These are phyloP conservation scores for Pelargonium cotyledonis DNA, from an alignment of 441 rosid genomes.

Conservation along the genomic window DNA sequence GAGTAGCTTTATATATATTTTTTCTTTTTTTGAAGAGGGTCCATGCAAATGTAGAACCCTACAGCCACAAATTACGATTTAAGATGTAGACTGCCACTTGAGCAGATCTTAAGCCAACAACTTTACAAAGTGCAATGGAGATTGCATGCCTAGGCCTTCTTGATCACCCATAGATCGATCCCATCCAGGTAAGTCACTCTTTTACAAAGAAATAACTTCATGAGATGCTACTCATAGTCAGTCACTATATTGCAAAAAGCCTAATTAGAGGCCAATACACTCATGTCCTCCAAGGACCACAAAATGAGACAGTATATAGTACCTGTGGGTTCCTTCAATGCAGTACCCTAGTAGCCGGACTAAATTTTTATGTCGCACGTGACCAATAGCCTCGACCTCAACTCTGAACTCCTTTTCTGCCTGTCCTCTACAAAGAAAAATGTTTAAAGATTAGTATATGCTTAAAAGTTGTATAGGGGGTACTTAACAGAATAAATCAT, in stretches of 20 bases:
- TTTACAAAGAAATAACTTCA: neutral
- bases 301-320: neutral
- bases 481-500: neutral
- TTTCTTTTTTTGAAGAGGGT: too few relatives aligned
- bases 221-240: neutral
- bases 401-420: conserved; percentile 93
- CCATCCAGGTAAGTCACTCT: too few relatives aligned
- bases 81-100: too few relatives aligned
- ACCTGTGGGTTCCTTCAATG: conserved; percentile 96
- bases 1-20: neutral
- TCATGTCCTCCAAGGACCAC: neutral
- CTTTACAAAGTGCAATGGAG: too few relatives aligned
- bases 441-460: neutral
- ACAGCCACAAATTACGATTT: too few relatives aligned
- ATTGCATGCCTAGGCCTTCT: too few relatives aligned
- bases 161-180: too few relatives aligned
- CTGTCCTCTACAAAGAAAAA: conserved; percentile 56
- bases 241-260: neutral
- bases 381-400: conserved; percentile 96
- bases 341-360: conserved; percentile 96
- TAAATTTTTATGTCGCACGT: conserved; percentile 93
- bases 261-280: neutral
- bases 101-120: too few relatives aligned
- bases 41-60: too few relatives aligned
- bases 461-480: neutral